A percentile compares a stretch with the other conserved stretches of the same genome.
These are phyloP conservation scores for Apiotrichum laibachii DNA, from an alignment of 1,284 basidiomycete species.

Conservation along the genomic window DNA sequence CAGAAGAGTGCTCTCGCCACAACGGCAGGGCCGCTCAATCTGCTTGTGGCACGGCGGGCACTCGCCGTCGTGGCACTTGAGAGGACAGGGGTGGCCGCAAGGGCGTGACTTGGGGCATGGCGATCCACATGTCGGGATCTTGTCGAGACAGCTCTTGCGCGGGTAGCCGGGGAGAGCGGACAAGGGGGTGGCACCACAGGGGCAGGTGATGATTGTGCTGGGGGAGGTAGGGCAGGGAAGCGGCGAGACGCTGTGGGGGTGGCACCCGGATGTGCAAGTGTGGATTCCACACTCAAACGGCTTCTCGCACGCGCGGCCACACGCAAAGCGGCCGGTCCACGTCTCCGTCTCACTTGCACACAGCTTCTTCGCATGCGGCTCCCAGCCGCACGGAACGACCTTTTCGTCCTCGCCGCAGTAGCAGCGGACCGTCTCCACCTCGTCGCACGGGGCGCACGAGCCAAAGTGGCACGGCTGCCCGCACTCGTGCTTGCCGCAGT, in stretches of 20 bases:
- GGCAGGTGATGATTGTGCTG: slow-evolving; percentile 65
- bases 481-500: slow-evolving; percentile 65
- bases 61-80: slow-evolving; percentile 55
- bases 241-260: slow-evolving; percentile 64
- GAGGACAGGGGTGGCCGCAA: slow-evolving; percentile 67
- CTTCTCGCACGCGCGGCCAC: slow-evolving; percentile 63
- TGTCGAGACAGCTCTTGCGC: slow-evolving; percentile 65
- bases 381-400: slow-evolving; percentile 64
- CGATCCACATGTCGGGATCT: slow-evolving; percentile 72
- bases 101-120: slow-evolving; percentile 65
- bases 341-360: slow-evolving; percentile 38
- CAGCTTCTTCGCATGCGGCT: slow-evolving; percentile 44
- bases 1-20: slow-evolving; percentile 65
- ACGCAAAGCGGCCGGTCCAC: slow-evolving; percentile 71
- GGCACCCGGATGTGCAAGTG: slow-evolving; percentile 63
- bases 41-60: slow-evolving; percentile 72
- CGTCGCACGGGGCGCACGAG: slow-evolving; percentile 63
- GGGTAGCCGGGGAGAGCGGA: slow-evolving; percentile 45
- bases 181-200: slow-evolving; percentile 70
- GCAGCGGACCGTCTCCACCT: slow-evolving; percentile 61
- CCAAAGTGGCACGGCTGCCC: slow-evolving; percentile 66
- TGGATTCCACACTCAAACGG: slow-evolving; percentile 74
- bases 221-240: slow-evolving; percentile 73
- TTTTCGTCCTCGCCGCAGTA: slow-evolving; percentile 72
- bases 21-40: slow-evolving; percentile 72